phyloP scores from a whole-genome alignment of 768 basidiomycete species.

The Termitomyces bulborhizus region DNA sequence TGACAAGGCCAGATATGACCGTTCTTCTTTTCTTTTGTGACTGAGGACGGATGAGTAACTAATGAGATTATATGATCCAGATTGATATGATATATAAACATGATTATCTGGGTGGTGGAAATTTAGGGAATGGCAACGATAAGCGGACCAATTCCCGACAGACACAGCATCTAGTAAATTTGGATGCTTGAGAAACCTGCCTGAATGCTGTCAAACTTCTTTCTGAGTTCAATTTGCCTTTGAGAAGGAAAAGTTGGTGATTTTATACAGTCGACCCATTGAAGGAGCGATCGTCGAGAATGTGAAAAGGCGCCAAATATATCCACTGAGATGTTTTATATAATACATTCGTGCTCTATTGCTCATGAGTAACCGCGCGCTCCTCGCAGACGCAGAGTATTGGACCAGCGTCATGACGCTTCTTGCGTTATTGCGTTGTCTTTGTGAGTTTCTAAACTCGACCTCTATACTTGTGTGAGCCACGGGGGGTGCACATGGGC shows the following conservation, averaged over 20 bases:
- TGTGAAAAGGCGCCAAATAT: background rate
- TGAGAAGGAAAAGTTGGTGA: background rate
- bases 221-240: background rate
- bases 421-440: too few species aligned
- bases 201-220: background rate
- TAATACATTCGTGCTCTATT: background rate
- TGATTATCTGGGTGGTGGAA: background rate
- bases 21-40: background rate
- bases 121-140: background rate
- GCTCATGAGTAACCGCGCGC: background rate
- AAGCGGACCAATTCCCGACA: too few species aligned
- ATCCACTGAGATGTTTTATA: background rate
- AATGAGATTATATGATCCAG: background rate
- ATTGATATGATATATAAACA: background rate
- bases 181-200: background rate
- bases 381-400: too few species aligned
- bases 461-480: background rate
- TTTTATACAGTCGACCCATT: background rate
- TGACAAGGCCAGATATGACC: constrained; percentile 89
- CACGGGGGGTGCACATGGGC: background rate
- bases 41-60: constrained; percentile 4
- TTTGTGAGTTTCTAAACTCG: background rate
- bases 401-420: background rate
- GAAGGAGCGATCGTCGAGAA: background rate
- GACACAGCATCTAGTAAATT: background rate